These are phyloP conservation scores for Pythium plurisporium DNA, from an alignment of 352 stramenopile species.

Conservation along the genomic window DNA sequence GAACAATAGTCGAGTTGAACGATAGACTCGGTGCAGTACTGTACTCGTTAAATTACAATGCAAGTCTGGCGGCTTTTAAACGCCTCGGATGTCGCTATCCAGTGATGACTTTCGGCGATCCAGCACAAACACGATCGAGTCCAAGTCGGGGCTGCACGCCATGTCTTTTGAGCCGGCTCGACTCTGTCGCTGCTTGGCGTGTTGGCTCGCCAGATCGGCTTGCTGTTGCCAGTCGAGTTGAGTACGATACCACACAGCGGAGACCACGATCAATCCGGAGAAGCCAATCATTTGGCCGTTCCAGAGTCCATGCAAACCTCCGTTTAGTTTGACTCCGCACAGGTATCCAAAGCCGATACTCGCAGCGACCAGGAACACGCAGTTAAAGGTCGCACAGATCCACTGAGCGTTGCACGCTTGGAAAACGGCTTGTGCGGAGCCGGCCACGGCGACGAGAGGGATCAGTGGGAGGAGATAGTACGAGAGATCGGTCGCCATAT, in stretches of 20 bases:
- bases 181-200: background rate
- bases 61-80: too few species aligned
- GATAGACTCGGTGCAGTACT: background rate
- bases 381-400: conserved; percentile 53
- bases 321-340: conserved; percentile 38
- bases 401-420: conserved; percentile 47
- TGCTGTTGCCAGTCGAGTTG: conserved; percentile 40
- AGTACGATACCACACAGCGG: conserved; percentile 42
- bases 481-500: conserved; percentile 28
- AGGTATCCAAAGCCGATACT: conserved; percentile 39
- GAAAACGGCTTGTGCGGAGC: conserved; percentile 43
- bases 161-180: background rate
- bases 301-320: conserved; percentile 56
- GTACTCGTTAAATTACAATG: background rate
- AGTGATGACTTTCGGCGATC: background rate
- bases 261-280: conserved; percentile 33
- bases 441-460: conserved; percentile 31
- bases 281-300: conserved; percentile 47
- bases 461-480: conserved; percentile 35
- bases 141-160: background rate
- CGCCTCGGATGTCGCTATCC: background rate
- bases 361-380: conserved; percentile 41
- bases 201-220: background rate
- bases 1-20: background rate
- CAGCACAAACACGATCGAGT: conserved; percentile 11